These are phyloP conservation scores for Kluyveromyces lactis DNA, from an alignment of 805 yeast genomes.

Conservation along the genomic window DNA sequence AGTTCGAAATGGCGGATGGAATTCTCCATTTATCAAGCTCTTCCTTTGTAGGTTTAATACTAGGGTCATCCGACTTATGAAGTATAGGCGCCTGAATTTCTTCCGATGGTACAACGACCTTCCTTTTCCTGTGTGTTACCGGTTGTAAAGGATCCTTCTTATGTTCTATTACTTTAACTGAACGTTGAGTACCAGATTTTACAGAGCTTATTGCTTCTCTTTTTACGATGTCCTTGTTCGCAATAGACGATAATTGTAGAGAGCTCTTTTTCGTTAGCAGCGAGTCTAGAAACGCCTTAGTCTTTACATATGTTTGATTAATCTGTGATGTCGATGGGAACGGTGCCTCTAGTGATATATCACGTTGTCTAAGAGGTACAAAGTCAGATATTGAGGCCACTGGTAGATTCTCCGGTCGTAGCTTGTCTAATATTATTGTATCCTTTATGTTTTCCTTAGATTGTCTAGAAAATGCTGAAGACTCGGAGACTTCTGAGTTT, in stretches of 20 bases:
- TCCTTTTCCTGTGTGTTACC: conserved; percentile 56
- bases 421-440: conserved; percentile 9
- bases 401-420: background rate
- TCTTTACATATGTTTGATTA: conserved; percentile 41
- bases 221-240: conserved; percentile 13
- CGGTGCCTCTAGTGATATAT: conserved; percentile 33
- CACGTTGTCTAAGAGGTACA: conserved; percentile 48
- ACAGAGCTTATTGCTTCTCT: conserved; percentile 21
- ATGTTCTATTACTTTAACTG: conserved; percentile 49
- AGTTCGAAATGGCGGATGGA: conserved; percentile 86
- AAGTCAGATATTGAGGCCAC: conserved; percentile 49
- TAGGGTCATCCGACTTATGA: conserved; percentile 43
- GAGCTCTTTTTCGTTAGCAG: conserved; percentile 39
- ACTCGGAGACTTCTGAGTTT: background rate
- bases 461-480: background rate
- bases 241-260: conserved; percentile 10
- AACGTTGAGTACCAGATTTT: conserved; percentile 31
- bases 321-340: conserved; percentile 41
- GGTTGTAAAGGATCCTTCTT: conserved; percentile 80
- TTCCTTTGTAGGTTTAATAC: conserved; percentile 46
- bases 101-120: conserved; percentile 52
- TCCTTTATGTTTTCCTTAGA: conserved; percentile 1
- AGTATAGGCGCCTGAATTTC: conserved; percentile 63
- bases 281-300: conserved; percentile 46
- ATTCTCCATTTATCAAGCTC: conserved; percentile 79